phyloP scores from a whole-genome alignment of 2,329 filamentous ascomycete genomes.

The Podosphaera xanthii region DNA sequence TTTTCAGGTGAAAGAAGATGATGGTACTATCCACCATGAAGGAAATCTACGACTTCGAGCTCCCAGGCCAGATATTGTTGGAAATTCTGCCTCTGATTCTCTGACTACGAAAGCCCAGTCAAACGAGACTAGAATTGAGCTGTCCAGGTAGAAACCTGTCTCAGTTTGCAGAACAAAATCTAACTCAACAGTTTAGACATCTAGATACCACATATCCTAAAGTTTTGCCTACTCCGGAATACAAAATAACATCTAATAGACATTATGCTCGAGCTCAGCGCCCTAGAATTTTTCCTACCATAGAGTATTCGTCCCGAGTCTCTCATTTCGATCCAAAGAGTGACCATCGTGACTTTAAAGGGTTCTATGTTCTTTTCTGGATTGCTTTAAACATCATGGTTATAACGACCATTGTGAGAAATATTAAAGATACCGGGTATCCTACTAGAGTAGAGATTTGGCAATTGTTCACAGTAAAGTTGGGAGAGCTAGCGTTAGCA shows the following conservation, averaged over 20 bases:
- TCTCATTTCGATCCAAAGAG: conserved; percentile 89
- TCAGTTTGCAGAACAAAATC: background rate
- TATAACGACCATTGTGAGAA: conserved; percentile 77
- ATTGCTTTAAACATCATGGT: conserved; percentile 93
- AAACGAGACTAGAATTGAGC: conserved; percentile 10
- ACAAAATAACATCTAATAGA: conserved; percentile 31
- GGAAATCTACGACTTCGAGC: conserved; percentile 15
- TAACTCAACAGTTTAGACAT: conserved; percentile 33
- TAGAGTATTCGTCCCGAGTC: conserved; percentile 72
- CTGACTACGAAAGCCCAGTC: conserved; percentile 3
- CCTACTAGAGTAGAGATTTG: conserved; percentile 72
- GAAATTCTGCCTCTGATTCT: conserved; percentile 8
- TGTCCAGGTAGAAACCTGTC: conserved; percentile 11
- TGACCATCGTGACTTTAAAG: conserved; percentile 83
- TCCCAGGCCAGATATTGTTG: conserved; percentile 9
- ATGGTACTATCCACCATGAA: conserved; percentile 9
- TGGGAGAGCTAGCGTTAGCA: conserved; percentile 64
- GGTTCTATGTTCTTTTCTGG: conserved; percentile 98
- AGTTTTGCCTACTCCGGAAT: conserved; percentile 75
- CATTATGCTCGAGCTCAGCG: conserved; percentile 64
- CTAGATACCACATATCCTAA: conserved; percentile 72
- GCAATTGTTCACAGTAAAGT: conserved; percentile 67
- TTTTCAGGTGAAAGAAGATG: conserved; percentile 8
- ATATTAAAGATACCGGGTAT: conserved; percentile 80
- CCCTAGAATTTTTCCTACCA: conserved; percentile 72